Conservation (phyloP, 148 eudicot species). For the Mesembryanthemum crystallinum region DNA sequence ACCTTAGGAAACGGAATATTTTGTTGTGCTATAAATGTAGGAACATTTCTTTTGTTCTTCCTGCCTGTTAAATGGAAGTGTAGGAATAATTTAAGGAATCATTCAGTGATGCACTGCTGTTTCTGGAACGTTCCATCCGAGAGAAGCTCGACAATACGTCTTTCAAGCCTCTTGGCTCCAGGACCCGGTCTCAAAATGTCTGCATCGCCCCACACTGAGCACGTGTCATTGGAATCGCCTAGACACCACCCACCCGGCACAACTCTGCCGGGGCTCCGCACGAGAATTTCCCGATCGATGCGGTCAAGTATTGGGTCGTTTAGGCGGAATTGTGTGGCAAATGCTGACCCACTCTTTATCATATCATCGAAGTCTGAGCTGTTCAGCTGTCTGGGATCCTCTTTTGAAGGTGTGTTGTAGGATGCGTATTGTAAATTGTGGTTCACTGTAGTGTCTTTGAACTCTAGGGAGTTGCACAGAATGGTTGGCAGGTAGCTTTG, state of each 20-base stretch:
- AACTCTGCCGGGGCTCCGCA: conserved; percentile 50
- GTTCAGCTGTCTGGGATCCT: conserved; percentile 48
- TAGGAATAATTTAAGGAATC: conserved; percentile 9
- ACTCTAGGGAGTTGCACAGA: conserved; percentile 67
- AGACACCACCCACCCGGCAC: conserved; percentile 97
- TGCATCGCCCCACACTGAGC: conserved; percentile 84
- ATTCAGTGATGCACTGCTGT: conserved; percentile 56
- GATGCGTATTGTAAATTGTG: conserved; percentile 57
- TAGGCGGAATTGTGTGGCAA: conserved; percentile 58
- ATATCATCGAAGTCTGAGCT: conserved; percentile 43
- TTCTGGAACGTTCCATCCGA: conserved; percentile 44
- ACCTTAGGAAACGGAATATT: not conserved
- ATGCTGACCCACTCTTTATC: conserved; percentile 63
- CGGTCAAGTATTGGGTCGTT: conserved; percentile 71
- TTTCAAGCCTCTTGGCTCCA: conserved; percentile 73
- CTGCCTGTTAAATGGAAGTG: not conserved
- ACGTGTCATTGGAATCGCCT: conserved; percentile 51
- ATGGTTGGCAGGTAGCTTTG: conserved; percentile 77
- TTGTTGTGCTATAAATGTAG: not conserved
- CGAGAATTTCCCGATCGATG: conserved; percentile 64
- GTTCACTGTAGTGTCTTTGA: conserved; percentile 64
- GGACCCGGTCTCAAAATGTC: conserved; percentile 75
- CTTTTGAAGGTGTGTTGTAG: conserved; percentile 31
- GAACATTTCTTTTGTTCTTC: not conserved
- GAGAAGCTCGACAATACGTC: conserved; percentile 42